These are phyloP conservation scores for Schizophyllum amplum DNA, from an alignment of 1,284 basidiomycete species.

Conservation along the genomic window DNA sequence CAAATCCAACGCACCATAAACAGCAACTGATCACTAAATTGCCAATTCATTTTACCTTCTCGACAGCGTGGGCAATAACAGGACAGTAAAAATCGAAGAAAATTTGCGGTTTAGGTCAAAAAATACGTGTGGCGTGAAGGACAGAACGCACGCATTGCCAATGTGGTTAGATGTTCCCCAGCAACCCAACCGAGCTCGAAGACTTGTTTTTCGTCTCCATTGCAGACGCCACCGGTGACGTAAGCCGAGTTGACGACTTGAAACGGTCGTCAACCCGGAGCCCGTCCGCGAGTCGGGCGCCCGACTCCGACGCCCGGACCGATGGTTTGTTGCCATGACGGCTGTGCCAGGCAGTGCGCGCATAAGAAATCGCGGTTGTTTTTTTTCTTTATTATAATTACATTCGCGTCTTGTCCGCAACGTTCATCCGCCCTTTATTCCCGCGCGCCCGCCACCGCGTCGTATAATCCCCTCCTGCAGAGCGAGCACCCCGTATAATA, in stretches of 20 bases:
- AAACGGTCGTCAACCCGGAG: not conserved
- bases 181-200: too few species aligned
- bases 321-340: not conserved
- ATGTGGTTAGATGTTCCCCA: too few species aligned
- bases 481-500: not conserved
- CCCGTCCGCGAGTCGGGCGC: not conserved
- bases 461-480: not conserved
- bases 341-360: not conserved
- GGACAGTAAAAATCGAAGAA: not conserved
- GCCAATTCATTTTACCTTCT: not conserved
- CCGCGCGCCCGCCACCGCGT: not conserved
- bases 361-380: not conserved
- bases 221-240: too few species aligned
- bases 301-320: not conserved
- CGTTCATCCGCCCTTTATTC: not conserved
- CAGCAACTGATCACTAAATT: not conserved
- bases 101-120: not conserved
- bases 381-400: not conserved
- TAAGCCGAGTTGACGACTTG: not conserved
- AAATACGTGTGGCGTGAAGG: not conserved
- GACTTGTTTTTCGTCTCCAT: too few species aligned
- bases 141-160: not conserved
- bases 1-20: not conserved
- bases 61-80: not conserved
- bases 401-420: not conserved